Evolutionary conservation across 1,284 basidiomycete species (phyloP).

Genomic region (Filobasidium uniguttulatum): DNA sequence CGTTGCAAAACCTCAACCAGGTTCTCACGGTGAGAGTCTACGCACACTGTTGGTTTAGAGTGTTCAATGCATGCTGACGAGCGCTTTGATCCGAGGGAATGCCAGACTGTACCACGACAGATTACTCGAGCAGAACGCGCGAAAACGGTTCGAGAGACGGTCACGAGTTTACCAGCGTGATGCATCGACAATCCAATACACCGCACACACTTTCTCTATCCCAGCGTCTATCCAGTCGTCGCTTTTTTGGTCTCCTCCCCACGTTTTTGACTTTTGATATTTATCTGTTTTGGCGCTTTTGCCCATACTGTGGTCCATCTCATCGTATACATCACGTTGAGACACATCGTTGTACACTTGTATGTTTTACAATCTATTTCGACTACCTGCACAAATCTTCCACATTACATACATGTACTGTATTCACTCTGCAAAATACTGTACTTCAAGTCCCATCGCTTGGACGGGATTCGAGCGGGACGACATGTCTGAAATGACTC

Average conservation of each 20-base stretch:
- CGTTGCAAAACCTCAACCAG: slow-evolving; percentile 23
- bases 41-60: background rate
- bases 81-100: background rate
- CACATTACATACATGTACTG: too few relatives aligned
- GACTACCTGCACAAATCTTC: background rate
- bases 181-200: too few relatives aligned
- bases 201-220: too few relatives aligned
- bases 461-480: slow-evolving; percentile 67
- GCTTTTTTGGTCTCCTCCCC: too few relatives aligned
- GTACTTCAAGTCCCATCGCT: slow-evolving; percentile 75
- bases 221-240: too few relatives aligned
- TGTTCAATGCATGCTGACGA: background rate
- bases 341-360: too few relatives aligned
- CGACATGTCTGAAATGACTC: slow-evolving; percentile 76
- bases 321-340: too few relatives aligned
- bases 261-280: too few relatives aligned
- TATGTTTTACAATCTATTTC: background rate
- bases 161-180: background rate
- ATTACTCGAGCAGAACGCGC: slow-evolving; percentile 31
- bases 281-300: too few relatives aligned
- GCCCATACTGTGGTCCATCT: too few relatives aligned
- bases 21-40: slow-evolving; percentile 22
- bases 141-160: slow-evolving; percentile 26
- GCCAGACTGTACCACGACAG: slow-evolving; percentile 28
- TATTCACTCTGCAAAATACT: slow-evolving; percentile 54